Conservation (phyloP, 768 basidiomycete genomes). For the Pleurotus tuoliensis region DNA sequence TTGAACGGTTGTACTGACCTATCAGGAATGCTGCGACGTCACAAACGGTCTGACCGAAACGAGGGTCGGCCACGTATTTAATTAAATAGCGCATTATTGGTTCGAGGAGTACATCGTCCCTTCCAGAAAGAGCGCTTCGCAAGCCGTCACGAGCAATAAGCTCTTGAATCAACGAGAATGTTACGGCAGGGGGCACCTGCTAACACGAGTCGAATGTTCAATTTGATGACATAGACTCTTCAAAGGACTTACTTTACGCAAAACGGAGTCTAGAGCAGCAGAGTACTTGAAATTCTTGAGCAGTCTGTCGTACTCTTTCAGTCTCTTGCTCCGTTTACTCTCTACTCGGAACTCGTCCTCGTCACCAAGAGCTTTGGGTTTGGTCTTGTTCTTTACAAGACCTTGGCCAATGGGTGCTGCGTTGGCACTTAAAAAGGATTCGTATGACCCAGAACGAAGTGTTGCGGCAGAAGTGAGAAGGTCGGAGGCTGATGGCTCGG, state of each 20-base stretch:
- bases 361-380: slow-evolving; percentile 52
- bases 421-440: slow-evolving; percentile 58
- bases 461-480: slow-evolving; percentile 30
- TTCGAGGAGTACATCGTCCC: slow-evolving; percentile 91
- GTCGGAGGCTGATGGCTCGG: slow-evolving; percentile 39
- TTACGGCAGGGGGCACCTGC: slow-evolving; percentile 79
- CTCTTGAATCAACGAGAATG: slow-evolving; percentile 91
- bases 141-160: slow-evolving; percentile 90
- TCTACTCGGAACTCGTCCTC: slow-evolving; percentile 77
- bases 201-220: slow-evolving; percentile 22
- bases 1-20: slow-evolving; percentile 46
- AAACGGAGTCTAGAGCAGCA: slow-evolving; percentile 88
- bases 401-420: slow-evolving; percentile 56
- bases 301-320: slow-evolving; percentile 86
- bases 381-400: slow-evolving; percentile 42
- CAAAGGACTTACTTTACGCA: slow-evolving; percentile 61
- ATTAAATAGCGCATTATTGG: slow-evolving; percentile 85
- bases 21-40: slow-evolving; percentile 79
- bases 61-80: slow-evolving; percentile 83
- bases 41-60: slow-evolving; percentile 88
- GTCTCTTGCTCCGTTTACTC: slow-evolving; percentile 58
- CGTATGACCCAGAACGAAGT: slow-evolving; percentile 55
- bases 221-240: no score
- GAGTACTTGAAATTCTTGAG: slow-evolving; percentile 93
- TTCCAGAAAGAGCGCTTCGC: slow-evolving; percentile 77